These are phyloP conservation scores for Solanum pennellii DNA, from an alignment of 257 asterid species.

Conservation along the genomic window DNA sequence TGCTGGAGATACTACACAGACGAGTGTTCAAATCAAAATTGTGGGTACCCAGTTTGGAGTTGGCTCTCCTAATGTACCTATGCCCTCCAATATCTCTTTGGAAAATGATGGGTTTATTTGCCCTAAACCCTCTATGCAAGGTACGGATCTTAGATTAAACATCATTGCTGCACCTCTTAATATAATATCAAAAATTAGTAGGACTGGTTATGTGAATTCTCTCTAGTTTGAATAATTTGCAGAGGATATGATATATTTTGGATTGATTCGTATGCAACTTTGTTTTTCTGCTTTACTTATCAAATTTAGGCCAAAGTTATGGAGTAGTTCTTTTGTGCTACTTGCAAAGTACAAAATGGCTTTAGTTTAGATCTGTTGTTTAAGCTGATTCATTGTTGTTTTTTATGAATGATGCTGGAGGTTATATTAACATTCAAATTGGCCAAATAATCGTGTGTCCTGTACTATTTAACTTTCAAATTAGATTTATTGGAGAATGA, in stretches of 20 bases:
- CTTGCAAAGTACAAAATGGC: neutral
- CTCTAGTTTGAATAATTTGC: neutral
- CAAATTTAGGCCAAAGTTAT: neutral
- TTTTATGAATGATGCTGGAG: neutral
- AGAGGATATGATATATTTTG: neutral
- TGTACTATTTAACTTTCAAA: neutral
- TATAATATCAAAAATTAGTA: neutral
- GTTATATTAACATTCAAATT: neutral
- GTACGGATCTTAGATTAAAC: conserved; percentile 9
- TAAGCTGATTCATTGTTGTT: neutral
- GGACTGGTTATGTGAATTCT: neutral
- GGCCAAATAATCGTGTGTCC: neutral
- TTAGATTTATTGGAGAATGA: neutral
- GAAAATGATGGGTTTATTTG: conserved; percentile 79
- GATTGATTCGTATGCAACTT: neutral
- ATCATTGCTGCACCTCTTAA: neutral
- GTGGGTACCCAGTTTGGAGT: conserved; percentile 90
- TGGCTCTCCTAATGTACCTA: conserved; percentile 40
- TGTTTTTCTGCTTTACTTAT: neutral
- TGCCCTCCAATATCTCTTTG: conserved; percentile 61
- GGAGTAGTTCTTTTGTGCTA: neutral
- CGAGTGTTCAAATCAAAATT: conserved; percentile 41
- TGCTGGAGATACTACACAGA: conserved; percentile 83
- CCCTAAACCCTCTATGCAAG: conserved; percentile 49
- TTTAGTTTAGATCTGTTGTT: neutral